Conservation (phyloP, 225 moss, liverwort and hornwort species). For the Polytrichum formosum region DNA sequence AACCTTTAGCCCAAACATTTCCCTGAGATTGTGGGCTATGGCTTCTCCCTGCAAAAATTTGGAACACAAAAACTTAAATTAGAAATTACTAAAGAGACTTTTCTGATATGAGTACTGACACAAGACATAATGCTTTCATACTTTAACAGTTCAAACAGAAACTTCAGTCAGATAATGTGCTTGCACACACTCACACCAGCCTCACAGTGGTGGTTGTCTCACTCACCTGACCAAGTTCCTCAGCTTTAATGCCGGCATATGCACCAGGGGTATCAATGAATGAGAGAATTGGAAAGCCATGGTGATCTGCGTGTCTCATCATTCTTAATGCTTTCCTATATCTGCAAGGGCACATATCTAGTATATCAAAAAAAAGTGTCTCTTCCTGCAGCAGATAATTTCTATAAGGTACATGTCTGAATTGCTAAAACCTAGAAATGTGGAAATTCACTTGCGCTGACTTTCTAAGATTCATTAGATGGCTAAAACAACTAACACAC, state of each 20-base stretch:
- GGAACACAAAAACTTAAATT: background rate
- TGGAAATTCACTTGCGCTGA: background rate
- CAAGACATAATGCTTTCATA: no score
- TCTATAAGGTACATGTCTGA: background rate
- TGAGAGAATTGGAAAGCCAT: constrained; percentile 86
- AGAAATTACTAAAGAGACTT: no score
- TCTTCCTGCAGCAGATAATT: no score
- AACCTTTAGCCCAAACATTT: constrained; percentile 95
- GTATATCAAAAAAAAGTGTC: no score
- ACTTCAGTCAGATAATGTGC: no score
- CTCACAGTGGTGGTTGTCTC: no score
- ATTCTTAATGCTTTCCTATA: constrained; percentile 96
- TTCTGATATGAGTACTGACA: no score
- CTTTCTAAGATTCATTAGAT: no score
- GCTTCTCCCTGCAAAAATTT: constrained; percentile 79
- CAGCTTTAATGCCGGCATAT: constrained; percentile 97
- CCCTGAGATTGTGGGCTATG: constrained; percentile 88
- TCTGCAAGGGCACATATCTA: constrained; percentile 30
- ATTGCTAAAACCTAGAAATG: background rate
- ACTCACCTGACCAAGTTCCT: constrained; percentile 94
- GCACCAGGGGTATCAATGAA: constrained; percentile 99
- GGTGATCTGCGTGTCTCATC: constrained; percentile 98
- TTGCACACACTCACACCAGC: no score
- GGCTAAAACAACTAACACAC: no score
- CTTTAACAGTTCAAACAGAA: no score